These are phyloP conservation scores for Coemansia sp. DNA, from an alignment of 192 early-diverging fungal species.

Conservation along the genomic window DNA sequence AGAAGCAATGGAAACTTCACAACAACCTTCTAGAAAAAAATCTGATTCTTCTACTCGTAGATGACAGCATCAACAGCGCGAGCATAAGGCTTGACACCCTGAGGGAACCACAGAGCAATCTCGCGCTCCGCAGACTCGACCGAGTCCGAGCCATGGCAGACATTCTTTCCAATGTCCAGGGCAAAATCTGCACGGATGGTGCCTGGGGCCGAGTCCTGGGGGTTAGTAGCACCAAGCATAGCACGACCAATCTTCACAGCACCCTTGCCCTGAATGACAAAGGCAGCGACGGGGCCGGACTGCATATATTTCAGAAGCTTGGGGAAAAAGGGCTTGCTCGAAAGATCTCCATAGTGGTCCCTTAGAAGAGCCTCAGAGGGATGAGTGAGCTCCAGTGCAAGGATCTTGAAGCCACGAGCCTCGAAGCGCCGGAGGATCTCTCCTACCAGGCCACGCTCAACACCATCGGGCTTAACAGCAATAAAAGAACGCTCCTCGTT, in stretches of 20 bases:
- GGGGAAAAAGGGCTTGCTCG: slow-evolving; percentile 87
- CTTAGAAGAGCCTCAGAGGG: slow-evolving; percentile 70
- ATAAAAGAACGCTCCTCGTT: slow-evolving; percentile 56
- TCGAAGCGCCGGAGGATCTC: slow-evolving; percentile 95
- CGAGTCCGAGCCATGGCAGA: slow-evolving; percentile 91
- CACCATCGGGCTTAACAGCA: slow-evolving; percentile 58
- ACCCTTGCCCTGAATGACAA: slow-evolving; percentile 91
- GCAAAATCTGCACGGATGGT: slow-evolving; percentile 96
- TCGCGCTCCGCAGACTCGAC: slow-evolving; percentile 87
- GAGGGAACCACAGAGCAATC: slow-evolving; percentile 81
- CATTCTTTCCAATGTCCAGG: slow-evolving; percentile 80
- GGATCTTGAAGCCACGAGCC: slow-evolving; percentile 83
- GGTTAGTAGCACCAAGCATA: slow-evolving; percentile 90
- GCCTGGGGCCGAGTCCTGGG: slow-evolving; percentile 81
- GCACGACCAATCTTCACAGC: slow-evolving; percentile 88
- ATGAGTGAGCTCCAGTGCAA: slow-evolving; percentile 74
- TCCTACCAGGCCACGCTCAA: slow-evolving; percentile 83
- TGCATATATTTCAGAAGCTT: slow-evolving; percentile 79
- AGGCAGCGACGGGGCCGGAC: slow-evolving; percentile 92
- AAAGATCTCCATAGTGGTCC: slow-evolving; percentile 83
- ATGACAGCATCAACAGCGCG: slow-evolving; percentile 65
- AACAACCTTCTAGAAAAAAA: background rate
- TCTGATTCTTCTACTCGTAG: slow-evolving; percentile 63
- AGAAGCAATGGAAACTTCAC: background rate
- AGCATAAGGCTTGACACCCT: slow-evolving; percentile 62